phyloP scores from a whole-genome alignment of 805 yeast species.

The Cyberlindnera japonica region DNA sequence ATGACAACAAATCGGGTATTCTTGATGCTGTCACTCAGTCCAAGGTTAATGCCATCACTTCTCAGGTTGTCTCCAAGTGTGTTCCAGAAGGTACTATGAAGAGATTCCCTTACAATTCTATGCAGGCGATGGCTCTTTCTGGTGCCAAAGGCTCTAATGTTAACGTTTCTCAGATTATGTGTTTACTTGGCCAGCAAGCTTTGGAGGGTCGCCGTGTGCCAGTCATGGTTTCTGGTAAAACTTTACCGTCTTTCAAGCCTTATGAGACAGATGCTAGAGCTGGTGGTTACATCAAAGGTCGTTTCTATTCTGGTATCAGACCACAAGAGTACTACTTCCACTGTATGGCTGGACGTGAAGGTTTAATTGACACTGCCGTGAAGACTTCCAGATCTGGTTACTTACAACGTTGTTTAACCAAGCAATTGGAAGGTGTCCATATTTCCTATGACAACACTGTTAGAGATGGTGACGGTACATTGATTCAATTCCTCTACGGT shows the following conservation, averaged over 20 bases:
- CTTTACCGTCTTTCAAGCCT: conserved; percentile 94
- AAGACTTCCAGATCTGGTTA: conserved; percentile 98
- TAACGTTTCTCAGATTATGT: conserved; percentile 98
- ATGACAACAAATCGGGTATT: conserved; percentile 86
- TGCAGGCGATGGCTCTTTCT: conserved; percentile 98
- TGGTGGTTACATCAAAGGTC: conserved; percentile 95
- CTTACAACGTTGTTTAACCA: conserved; percentile 95
- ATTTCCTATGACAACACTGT: conserved; percentile 92
- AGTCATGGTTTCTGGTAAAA: conserved; percentile 97
- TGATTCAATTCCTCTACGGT: conserved; percentile 94
- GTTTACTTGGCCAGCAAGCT: conserved; percentile 98
- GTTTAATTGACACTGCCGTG: conserved; percentile 98
- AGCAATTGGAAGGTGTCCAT: conserved; percentile 96
- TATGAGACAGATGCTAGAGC: conserved; percentile 97
- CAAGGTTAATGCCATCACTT: conserved; percentile 85
- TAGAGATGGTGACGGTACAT: conserved; percentile 91
- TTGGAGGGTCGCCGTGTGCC: conserved; percentile 99
- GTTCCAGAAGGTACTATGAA: conserved; percentile 97
- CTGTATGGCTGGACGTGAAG: conserved; percentile 99
- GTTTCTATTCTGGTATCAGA: conserved; percentile 95
- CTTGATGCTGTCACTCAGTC: conserved; percentile 94
- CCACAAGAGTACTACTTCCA: conserved; percentile 99
- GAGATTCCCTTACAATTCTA: conserved; percentile 89
- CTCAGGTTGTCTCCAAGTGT: conserved; percentile 91
- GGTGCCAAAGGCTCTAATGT: conserved; percentile 99